Evolutionary conservation across 352 stramenopile species (phyloP).

Genomic region (Phytophthora kernoviae): DNA sequence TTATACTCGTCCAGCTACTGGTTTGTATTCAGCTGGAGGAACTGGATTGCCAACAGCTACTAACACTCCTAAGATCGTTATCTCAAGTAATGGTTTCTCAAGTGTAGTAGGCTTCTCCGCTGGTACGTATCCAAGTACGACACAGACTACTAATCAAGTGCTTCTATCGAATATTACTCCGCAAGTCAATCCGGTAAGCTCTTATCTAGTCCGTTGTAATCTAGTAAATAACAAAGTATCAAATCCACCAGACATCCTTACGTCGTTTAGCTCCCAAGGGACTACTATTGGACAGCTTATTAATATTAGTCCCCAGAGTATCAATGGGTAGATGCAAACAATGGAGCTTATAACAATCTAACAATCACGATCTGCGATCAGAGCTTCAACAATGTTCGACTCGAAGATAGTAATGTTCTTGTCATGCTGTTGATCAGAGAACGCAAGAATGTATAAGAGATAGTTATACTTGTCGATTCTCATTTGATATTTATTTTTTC

Average conservation of each 20-base stretch:
- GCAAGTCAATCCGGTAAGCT: not conserved
- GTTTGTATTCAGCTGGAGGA: conserved; percentile 17
- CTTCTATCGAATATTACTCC: conserved; percentile 3
- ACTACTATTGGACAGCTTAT: conserved; percentile 1
- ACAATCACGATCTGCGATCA: no score
- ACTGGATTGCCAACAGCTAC: conserved; percentile 15
- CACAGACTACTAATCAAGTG: not conserved
- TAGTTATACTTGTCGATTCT: no score
- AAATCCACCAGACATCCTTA: not conserved
- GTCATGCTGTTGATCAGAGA: no score
- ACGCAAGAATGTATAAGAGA: no score
- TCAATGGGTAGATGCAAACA: not conserved
- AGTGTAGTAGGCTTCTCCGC: conserved; percentile 1
- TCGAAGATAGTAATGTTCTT: no score
- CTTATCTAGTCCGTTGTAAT: conserved; percentile 9
- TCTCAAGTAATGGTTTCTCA: conserved; percentile 9
- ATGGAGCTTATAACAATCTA: no score
- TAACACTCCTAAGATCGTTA: conserved; percentile 1
- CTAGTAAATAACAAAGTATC: conserved; percentile 5
- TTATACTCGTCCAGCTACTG: conserved; percentile 5
- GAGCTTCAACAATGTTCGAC: no score
- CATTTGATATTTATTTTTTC: no score
- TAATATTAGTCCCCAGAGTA: not conserved
- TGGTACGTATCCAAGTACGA: conserved; percentile 1
- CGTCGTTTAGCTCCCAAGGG: not conserved